These are phyloP conservation scores for Taxillus chinensis DNA, from an alignment of 164 flowering plant species.

Conservation along the genomic window DNA sequence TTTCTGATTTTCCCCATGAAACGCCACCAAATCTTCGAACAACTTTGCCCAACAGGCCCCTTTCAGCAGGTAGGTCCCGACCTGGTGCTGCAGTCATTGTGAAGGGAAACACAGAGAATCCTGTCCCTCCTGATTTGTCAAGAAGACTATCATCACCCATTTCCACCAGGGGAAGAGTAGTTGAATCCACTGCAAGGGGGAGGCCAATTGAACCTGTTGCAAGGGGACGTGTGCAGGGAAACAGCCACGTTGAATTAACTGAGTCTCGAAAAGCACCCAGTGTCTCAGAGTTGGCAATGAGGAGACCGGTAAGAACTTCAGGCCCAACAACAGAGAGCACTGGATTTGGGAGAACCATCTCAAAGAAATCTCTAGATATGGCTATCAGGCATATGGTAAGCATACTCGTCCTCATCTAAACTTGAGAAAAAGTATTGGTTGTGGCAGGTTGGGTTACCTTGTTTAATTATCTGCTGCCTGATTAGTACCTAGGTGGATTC, in stretches of 20 bases:
- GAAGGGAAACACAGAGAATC: slow-evolving; percentile 39
- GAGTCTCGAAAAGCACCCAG: slow-evolving; percentile 40
- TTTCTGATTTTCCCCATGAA: slow-evolving; percentile 76
- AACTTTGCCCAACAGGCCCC: slow-evolving; percentile 74
- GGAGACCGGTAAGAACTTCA: slow-evolving; percentile 47
- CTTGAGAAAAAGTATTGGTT: neutral
- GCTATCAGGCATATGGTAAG: slow-evolving; percentile 92
- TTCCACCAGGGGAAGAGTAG: slow-evolving; percentile 9
- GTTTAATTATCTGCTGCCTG: neutral
- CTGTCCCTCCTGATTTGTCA: slow-evolving; percentile 22
- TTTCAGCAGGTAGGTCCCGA: slow-evolving; percentile 87
- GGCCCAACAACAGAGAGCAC: slow-evolving; percentile 40
- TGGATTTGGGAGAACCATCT: slow-evolving; percentile 86
- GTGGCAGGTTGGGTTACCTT: neutral
- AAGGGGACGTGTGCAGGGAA: slow-evolving; percentile 31
- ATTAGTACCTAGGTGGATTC: too few relatives aligned
- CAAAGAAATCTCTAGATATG: slow-evolving; percentile 93
- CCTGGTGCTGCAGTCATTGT: slow-evolving; percentile 40
- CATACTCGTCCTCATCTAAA: neutral
- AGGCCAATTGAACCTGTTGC: slow-evolving; percentile 45
- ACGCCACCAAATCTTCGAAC: slow-evolving; percentile 92
- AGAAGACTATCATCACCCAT: slow-evolving; percentile 70
- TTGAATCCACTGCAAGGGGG: slow-evolving; percentile 27
- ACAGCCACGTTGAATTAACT: slow-evolving; percentile 37
- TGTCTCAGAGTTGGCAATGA: slow-evolving; percentile 26